Evolutionary conservation across 257 asterid genomes (phyloP).

Genomic region (Solanum medicagineum): DNA sequence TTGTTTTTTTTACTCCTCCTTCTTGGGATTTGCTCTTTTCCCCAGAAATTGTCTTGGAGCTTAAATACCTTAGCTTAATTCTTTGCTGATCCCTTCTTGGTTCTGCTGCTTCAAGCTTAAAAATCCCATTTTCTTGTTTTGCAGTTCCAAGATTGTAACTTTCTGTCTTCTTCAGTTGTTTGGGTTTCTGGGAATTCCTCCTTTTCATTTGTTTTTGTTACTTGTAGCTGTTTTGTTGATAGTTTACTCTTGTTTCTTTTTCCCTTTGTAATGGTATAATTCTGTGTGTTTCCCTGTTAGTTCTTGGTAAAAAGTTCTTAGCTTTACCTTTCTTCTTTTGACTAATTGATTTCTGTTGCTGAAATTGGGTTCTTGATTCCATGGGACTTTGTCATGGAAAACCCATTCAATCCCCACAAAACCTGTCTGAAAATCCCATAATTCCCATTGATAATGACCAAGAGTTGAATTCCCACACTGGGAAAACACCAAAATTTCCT

Average conservation of each 20-base stretch:
- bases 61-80: constrained; percentile 7
- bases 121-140: constrained; percentile 7
- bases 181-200: background rate
- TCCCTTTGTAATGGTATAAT: constrained; percentile 8
- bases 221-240: background rate
- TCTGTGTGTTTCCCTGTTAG: background rate
- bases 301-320: background rate
- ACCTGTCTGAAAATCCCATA: constrained; percentile 35
- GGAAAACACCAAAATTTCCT: constrained; percentile 82
- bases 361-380: constrained; percentile 28
- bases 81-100: constrained; percentile 13
- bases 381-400: constrained; percentile 98
- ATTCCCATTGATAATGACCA: constrained; percentile 40
- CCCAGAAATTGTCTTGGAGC: constrained; percentile 10
- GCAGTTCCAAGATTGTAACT: constrained; percentile 4
- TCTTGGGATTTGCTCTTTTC: constrained; percentile 12
- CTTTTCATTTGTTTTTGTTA: background rate
- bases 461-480: constrained; percentile 37
- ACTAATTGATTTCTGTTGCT: constrained; percentile 1
- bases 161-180: background rate
- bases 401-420: constrained; percentile 54
- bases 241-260: background rate
- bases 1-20: background rate
- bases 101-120: constrained; percentile 27
- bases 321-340: background rate